Evolutionary conservation across 108 stramenopile genomes (phyloP).

Genomic region (Nitzschia palea): DNA sequence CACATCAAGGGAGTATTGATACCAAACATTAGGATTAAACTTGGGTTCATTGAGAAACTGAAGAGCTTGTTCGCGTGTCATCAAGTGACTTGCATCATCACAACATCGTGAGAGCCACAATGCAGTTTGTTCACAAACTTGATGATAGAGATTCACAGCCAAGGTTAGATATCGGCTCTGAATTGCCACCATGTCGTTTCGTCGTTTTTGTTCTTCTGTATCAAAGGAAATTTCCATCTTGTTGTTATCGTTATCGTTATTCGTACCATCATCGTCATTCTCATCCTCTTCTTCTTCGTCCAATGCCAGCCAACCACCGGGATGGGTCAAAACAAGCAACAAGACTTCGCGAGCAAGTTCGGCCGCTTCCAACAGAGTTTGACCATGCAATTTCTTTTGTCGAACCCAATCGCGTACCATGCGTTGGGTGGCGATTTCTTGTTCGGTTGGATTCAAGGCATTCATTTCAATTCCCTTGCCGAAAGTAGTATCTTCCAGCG

Average conservation of each 20-base stretch:
- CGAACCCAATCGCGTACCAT: conserved; percentile 24
- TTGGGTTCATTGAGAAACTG: conserved; percentile 32
- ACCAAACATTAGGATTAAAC: conserved; percentile 65
- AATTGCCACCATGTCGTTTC: conserved; percentile 46
- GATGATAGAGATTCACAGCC: conserved; percentile 55
- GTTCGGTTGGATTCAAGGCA: conserved; percentile 36
- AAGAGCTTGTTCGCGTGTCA: conserved; percentile 33
- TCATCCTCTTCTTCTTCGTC: conserved; percentile 52
- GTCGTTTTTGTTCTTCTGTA: conserved; percentile 35
- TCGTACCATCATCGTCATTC: conserved; percentile 12
- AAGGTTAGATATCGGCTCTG: conserved; percentile 46
- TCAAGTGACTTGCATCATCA: conserved; percentile 28
- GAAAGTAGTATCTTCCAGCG: not conserved
- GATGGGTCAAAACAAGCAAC: conserved; percentile 53
- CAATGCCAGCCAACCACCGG: conserved; percentile 68
- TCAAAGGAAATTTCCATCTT: not conserved
- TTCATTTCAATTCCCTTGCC: conserved; percentile 5
- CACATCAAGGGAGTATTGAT: conserved; percentile 55
- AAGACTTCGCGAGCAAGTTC: conserved; percentile 45
- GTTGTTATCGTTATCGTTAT: conserved; percentile 11
- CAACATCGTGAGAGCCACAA: conserved; percentile 63
- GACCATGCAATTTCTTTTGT: conserved; percentile 36
- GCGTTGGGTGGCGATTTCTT: conserved; percentile 41
- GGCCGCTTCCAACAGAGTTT: conserved; percentile 49
- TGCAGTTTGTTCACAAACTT: conserved; percentile 72